Evolutionary conservation across 345 rosid species (phyloP), one percentile per base, ranked within the genome.

Genomic region (Chamaenerion angustifolium): DNA sequence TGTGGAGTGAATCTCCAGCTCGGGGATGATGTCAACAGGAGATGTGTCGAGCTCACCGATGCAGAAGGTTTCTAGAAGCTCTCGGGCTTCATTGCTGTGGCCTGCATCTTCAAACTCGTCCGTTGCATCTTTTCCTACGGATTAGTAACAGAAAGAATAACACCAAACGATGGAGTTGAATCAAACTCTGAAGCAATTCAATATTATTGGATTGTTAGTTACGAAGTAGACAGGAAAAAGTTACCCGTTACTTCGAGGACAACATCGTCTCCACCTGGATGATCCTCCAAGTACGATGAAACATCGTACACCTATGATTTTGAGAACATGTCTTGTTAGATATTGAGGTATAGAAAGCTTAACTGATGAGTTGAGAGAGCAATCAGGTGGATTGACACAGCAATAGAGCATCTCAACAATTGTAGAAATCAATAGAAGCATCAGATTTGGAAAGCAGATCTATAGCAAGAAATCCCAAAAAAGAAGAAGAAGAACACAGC

Each of bases 201-300:
- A 19, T 0, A 31, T n/a, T 35, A 27, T 35, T 18, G 16, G 12
- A 35, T 10, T 3, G 15, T 40, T 9, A 13, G 12, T 11, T 18
- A 11, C 5, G 7, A 9, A 12, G 37, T 27, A 31, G 35, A 16
- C 40, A 11, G 41, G 19, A 16, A 14, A 17, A 16, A 50, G 16
- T 10, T 81, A 86, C 95, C 94, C 2, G 84, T 70, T 44, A 63
- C 74, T 23, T 62, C 85, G 48, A 90, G 78, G 61, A 90, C 65
- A 37, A 86, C 89, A 68, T 90, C 94, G 41, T 90, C 94, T 60
- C 98, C 98, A 12, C 98, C 96, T 2, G 94, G 98, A 58, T 86
- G 98, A 42, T 86, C 96, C 27, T 90, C 96, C 78, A 83, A 64
- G 52, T 86, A 86, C 1, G 94, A 68, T 62, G 74, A 66, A 55